phyloP scores from a whole-genome alignment of 257 asterid genomes.

The Nicotiana paniculata region DNA sequence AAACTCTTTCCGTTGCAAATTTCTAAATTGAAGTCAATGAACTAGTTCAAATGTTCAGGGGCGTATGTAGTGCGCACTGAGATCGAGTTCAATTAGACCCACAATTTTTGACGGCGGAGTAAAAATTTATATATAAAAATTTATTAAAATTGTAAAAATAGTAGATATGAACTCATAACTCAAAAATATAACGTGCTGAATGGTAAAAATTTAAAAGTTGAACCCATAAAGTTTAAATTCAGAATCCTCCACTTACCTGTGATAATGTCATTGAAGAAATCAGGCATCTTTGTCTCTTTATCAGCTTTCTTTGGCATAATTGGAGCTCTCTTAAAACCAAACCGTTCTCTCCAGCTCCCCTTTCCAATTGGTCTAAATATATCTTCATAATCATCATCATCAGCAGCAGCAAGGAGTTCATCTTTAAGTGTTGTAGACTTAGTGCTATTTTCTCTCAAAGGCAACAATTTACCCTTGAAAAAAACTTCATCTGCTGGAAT shows the following conservation, averaged over 20 bases:
- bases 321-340: conserved; percentile 51
- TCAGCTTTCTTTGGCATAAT: conserved; percentile 33
- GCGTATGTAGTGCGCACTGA: no score
- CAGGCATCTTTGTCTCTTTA: conserved; percentile 1
- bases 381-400: conserved; percentile 45
- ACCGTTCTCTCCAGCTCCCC: conserved; percentile 64
- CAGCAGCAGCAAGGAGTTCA: conserved; percentile 43
- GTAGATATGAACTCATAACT: no score
- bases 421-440: conserved; percentile 56
- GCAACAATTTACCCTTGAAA: conserved; percentile 63
- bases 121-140: no score
- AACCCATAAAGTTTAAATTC: no score
- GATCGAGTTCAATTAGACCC: no score
- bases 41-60: not conserved
- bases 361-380: conserved; percentile 24
- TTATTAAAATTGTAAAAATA: no score
- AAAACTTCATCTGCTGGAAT: conserved; percentile 74
- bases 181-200: no score
- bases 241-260: not conserved
- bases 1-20: not conserved
- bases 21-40: not conserved
- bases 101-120: no score
- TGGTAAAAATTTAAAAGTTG: no score
- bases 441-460: conserved; percentile 33
- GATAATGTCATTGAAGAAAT: conserved; percentile 9